phyloP scores from a whole-genome alignment of 177 flowering plant genomes.

The Tripterygium wilfordii region DNA sequence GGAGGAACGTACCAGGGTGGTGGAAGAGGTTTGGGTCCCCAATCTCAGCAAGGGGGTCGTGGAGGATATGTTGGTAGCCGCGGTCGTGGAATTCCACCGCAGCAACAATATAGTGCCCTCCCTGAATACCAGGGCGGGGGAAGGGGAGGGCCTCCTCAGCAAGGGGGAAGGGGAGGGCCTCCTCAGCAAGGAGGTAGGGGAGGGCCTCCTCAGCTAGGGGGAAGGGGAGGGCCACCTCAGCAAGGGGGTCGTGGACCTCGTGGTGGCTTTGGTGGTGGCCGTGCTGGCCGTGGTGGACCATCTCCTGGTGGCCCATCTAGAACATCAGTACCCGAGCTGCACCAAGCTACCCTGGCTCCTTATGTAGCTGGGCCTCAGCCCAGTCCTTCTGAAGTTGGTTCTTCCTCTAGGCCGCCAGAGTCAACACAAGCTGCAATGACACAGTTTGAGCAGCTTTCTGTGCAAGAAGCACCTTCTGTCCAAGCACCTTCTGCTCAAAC shows the following conservation, averaged over 20 bases:
- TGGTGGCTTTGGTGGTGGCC: constrained; percentile 21
- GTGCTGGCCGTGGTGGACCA: constrained; percentile 34
- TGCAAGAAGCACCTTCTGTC: constrained; percentile 33
- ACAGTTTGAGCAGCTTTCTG: constrained; percentile 34
- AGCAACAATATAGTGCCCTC: constrained; percentile 42
- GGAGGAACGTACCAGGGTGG: constrained; percentile 32
- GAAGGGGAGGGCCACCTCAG: too few relatives aligned
- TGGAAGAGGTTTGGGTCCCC: constrained; percentile 50
- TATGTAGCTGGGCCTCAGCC: constrained; percentile 38
- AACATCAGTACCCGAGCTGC: constrained; percentile 86
- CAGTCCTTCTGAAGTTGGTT: constrained; percentile 32
- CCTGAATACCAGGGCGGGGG: constrained; percentile 46
- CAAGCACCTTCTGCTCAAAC: constrained; percentile 36
- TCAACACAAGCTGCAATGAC: constrained; percentile 22
- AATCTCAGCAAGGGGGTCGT: constrained; percentile 45
- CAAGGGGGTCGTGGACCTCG: too few relatives aligned
- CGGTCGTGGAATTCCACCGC: constrained; percentile 45
- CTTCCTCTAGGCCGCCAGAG: constrained; percentile 35
- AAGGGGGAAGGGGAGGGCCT: constrained; percentile 28
- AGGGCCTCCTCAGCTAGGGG: too few relatives aligned
- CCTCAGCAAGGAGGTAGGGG: too few relatives aligned
- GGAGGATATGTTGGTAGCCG: constrained; percentile 32
- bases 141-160: constrained; percentile 38
- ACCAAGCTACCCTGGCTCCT: constrained; percentile 78
- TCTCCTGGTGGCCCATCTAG: constrained; percentile 47